Evolutionary conservation across 495 filamentous ascomycete genomes (phyloP).

Genomic region (Xylaria castorea): DNA sequence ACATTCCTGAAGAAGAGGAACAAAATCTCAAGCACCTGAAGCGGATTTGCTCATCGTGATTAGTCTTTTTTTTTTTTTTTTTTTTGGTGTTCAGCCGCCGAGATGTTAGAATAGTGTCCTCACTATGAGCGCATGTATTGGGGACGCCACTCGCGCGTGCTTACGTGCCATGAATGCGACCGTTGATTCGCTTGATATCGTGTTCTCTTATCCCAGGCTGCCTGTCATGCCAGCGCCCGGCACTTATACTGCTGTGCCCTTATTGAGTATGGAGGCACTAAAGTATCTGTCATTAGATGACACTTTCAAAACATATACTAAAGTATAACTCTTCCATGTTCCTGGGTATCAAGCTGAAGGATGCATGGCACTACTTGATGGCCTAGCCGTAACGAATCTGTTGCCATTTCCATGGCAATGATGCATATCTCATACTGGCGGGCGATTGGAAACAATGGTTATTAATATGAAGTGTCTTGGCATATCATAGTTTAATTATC

Average conservation of each 20-base stretch:
- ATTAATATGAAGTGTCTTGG: too few relatives aligned
- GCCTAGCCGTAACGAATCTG: too few relatives aligned
- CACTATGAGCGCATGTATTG: not conserved
- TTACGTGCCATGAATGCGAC: not conserved
- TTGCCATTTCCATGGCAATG: too few relatives aligned
- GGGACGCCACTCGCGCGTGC: not conserved
- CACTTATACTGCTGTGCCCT: not conserved
- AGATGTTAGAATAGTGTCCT: not conserved
- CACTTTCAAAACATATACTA: too few relatives aligned
- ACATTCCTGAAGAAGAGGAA: not conserved
- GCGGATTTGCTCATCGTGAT: not conserved
- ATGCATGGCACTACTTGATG: too few relatives aligned
- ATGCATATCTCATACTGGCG: too few relatives aligned
- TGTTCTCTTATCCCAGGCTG: not conserved
- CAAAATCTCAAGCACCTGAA: not conserved
- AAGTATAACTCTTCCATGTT: too few relatives aligned
- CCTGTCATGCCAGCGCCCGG: not conserved
- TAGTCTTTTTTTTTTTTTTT: not conserved
- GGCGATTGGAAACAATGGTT: too few relatives aligned
- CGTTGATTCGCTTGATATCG: not conserved
- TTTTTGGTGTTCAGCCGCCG: not conserved
- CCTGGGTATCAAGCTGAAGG: not conserved
- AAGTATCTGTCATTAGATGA: not conserved
- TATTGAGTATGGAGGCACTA: not conserved
- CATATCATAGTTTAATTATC: too few relatives aligned